phyloP scores from a whole-genome alignment of 352 stramenopile genomes.

The Globisporangium ultimum region DNA sequence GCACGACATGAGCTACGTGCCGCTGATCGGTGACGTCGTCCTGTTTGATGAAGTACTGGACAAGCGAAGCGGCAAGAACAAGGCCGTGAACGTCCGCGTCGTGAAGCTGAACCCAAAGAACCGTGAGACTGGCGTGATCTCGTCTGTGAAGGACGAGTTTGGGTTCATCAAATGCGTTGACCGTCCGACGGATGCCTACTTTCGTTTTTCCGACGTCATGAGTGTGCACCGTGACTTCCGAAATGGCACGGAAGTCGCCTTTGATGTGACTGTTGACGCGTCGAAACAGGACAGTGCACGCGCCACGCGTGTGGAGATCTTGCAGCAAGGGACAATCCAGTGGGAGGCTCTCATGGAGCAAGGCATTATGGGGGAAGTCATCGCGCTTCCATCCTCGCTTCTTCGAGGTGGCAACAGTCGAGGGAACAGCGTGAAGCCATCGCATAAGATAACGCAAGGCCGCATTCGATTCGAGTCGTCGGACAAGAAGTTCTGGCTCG shows the following conservation, averaged over 20 bases:
- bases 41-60: conserved; percentile 69
- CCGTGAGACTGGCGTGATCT: conserved; percentile 65
- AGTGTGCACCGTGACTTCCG: conserved; percentile 43
- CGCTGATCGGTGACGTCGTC: conserved; percentile 55
- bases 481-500: conserved; percentile 44
- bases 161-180: conserved; percentile 82
- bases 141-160: conserved; percentile 74
- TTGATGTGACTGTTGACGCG: conserved; percentile 50
- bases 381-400: conserved; percentile 32
- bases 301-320: conserved; percentile 54
- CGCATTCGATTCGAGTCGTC: conserved; percentile 38
- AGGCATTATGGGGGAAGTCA: conserved; percentile 40
- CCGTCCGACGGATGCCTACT: conserved; percentile 64
- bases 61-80: conserved; percentile 53
- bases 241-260: conserved; percentile 60
- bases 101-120: conserved; percentile 61
- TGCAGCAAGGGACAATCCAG: conserved; percentile 51
- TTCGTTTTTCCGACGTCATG: conserved; percentile 78
- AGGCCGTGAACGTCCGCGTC: conserved; percentile 62
- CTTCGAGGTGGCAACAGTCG: conserved; percentile 19
- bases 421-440: conserved; percentile 15
- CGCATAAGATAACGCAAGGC: conserved; percentile 33
- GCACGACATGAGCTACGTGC: conserved; percentile 62
- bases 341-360: conserved; percentile 55
- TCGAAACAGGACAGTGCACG: conserved; percentile 52